These are phyloP conservation scores for Fusarium sp. DNA, from an alignment of 2,329 filamentous ascomycete genomes.

Conservation along the genomic window DNA sequence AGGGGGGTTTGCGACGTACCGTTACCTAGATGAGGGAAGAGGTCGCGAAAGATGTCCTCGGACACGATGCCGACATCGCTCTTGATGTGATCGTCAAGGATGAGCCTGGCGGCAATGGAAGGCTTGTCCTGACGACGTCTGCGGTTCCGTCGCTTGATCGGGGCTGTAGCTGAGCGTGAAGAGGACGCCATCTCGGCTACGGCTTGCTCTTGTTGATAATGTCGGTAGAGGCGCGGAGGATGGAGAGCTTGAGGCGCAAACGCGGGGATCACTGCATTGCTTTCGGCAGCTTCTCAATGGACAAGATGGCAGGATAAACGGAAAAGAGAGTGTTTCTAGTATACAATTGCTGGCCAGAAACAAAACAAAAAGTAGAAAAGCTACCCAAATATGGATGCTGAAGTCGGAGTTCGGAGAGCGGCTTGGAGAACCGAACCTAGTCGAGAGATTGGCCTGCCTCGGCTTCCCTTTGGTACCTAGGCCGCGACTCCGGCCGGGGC, in stretches of 20 bases:
- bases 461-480: slow-evolving; percentile 25
- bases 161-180: slow-evolving; percentile 39
- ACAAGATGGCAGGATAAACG: background rate
- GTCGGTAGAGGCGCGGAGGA: slow-evolving; percentile 12
- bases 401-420: slow-evolving; percentile 31
- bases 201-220: background rate
- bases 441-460: slow-evolving; percentile 35
- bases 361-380: slow-evolving; percentile 11
- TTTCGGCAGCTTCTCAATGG: slow-evolving; percentile 4
- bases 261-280: slow-evolving; percentile 35
- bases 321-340: background rate
- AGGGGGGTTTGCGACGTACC: slow-evolving; percentile 53
- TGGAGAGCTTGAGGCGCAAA: slow-evolving; percentile 28
- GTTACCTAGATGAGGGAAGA: slow-evolving; percentile 72
- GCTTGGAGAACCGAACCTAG: slow-evolving; percentile 33
- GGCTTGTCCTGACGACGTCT: slow-evolving; percentile 74
- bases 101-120: slow-evolving; percentile 78
- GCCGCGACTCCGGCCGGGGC: slow-evolving; percentile 10
- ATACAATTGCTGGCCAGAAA: slow-evolving; percentile 11
- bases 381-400: background rate
- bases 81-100: slow-evolving; percentile 85
- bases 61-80: slow-evolving; percentile 88
- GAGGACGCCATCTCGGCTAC: slow-evolving; percentile 45
- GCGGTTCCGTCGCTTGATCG: slow-evolving; percentile 55
- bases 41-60: slow-evolving; percentile 82